These are phyloP conservation scores for Colletotrichum eremochloae DNA, from an alignment of 2,329 filamentous ascomycete species.

Conservation along the genomic window DNA sequence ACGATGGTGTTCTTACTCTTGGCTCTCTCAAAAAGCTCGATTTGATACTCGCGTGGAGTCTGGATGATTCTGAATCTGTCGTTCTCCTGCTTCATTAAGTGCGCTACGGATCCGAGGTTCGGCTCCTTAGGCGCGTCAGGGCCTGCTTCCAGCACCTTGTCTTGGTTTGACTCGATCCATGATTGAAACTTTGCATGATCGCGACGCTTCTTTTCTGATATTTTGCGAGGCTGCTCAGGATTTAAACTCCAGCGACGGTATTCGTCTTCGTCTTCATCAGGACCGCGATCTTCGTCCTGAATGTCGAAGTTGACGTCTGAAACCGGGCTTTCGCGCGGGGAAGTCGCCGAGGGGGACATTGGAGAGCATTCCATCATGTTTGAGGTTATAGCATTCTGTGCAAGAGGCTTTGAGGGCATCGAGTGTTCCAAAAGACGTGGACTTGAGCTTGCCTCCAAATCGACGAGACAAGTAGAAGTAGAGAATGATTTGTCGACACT, in stretches of 20 bases:
- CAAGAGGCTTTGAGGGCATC: background rate
- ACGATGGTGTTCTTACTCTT: constrained; percentile 90
- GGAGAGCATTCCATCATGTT: too few species aligned
- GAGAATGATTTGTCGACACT: background rate
- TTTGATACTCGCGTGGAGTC: constrained; percentile 89
- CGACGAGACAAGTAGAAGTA: background rate
- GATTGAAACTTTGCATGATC: constrained; percentile 65
- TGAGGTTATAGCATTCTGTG: background rate
- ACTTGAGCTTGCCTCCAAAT: background rate
- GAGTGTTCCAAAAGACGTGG: background rate
- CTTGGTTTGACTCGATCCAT: constrained; percentile 55
- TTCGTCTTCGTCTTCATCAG: background rate
- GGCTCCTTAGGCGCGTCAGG: constrained; percentile 46
- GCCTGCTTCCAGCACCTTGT: constrained; percentile 50
- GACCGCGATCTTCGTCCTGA: background rate
- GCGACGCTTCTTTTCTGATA: constrained; percentile 62
- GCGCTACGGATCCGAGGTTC: constrained; percentile 50
- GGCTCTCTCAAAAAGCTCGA: constrained; percentile 90
- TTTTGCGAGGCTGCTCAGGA: constrained; percentile 51
- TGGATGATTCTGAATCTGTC: constrained; percentile 72
- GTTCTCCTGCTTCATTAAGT: constrained; percentile 51
- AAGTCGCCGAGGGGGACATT: background rate
- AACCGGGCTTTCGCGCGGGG: background rate
- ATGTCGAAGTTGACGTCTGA: background rate
- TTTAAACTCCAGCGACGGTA: constrained; percentile 49